A percentile compares a stretch with the other conserved stretches of the same genome.
phyloP scores from a whole-genome alignment of 192 early-diverging fungal genomes.

The Coemansia sp. region DNA sequence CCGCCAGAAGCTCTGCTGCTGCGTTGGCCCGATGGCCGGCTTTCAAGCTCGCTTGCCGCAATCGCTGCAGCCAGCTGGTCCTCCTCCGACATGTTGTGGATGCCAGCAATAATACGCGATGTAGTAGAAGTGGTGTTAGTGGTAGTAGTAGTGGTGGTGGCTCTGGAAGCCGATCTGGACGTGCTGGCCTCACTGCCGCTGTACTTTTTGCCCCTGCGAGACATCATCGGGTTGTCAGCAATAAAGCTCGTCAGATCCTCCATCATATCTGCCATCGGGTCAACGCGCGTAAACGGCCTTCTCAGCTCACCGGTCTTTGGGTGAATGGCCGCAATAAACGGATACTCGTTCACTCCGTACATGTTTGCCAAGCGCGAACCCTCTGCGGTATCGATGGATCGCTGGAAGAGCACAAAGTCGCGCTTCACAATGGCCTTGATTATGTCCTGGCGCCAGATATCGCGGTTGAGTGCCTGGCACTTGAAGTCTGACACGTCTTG shows the following conservation, averaged over 20 bases:
- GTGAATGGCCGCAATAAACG: constrained; percentile 88
- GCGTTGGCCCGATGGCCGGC: background rate
- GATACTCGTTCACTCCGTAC: constrained; percentile 71
- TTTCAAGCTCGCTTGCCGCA: constrained; percentile 62
- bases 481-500: constrained; percentile 82
- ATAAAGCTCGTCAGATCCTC: constrained; percentile 68
- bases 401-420: constrained; percentile 86
- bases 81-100: constrained; percentile 82
- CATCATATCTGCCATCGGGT: constrained; percentile 67
- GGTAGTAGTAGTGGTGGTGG: constrained; percentile 8
- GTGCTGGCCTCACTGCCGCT: constrained; percentile 17
- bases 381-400: constrained; percentile 64
- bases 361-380: constrained; percentile 70
- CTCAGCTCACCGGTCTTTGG: constrained; percentile 87
- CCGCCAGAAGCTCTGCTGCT: background rate
- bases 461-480: constrained; percentile 89
- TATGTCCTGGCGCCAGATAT: constrained; percentile 82
- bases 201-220: constrained; percentile 6
- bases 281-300: constrained; percentile 63
- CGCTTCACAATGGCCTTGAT: constrained; percentile 77
- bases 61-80: constrained; percentile 86
- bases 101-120: constrained; percentile 28
- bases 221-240: constrained; percentile 20
- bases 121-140: constrained; percentile 35
- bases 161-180: background rate